These are phyloP conservation scores for Heliamphora pulchella DNA, from an alignment of 179 eudicot species.

Conservation along the genomic window DNA sequence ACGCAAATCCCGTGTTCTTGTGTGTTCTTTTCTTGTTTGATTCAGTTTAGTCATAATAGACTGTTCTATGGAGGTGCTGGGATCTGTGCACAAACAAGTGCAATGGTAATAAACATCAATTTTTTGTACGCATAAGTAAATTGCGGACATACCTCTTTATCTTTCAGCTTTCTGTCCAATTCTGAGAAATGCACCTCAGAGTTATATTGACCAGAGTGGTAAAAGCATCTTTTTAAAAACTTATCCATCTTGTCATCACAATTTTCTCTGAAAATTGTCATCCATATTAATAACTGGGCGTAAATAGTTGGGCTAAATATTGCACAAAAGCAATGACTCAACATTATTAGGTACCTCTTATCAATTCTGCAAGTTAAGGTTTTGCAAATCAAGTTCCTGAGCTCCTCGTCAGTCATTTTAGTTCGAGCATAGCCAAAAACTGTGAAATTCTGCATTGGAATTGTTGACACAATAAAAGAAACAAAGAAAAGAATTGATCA, in stretches of 20 bases:
- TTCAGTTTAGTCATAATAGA: not conserved
- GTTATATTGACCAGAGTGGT: conserved; percentile 63
- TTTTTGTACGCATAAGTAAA: not conserved
- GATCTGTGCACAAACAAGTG: not conserved
- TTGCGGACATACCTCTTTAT: conserved; percentile 48
- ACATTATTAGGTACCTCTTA: conserved; percentile 38
- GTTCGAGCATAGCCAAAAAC: conserved; percentile 77
- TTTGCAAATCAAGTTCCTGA: conserved; percentile 57
- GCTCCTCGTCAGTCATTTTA: conserved; percentile 63
- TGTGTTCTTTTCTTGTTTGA: no score
- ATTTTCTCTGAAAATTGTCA: conserved; percentile 50
- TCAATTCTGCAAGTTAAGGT: conserved; percentile 87
- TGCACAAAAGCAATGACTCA: not conserved
- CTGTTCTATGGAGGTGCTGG: not conserved
- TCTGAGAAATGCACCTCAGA: conserved; percentile 51
- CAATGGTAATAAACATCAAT: not conserved
- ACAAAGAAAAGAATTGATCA: not conserved
- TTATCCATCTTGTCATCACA: conserved; percentile 70
- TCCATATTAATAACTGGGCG: conserved; percentile 14
- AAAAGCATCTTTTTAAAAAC: conserved; percentile 65
- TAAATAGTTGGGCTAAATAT: not conserved
- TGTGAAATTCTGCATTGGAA: conserved; percentile 45
- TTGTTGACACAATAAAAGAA: not conserved
- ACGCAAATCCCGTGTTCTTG: no score
- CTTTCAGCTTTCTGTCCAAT: conserved; percentile 55